Base-by-base conservation (phyloP, 495 filamentous ascomycete species). In the Polyplosphaeria fusca region DNA sequence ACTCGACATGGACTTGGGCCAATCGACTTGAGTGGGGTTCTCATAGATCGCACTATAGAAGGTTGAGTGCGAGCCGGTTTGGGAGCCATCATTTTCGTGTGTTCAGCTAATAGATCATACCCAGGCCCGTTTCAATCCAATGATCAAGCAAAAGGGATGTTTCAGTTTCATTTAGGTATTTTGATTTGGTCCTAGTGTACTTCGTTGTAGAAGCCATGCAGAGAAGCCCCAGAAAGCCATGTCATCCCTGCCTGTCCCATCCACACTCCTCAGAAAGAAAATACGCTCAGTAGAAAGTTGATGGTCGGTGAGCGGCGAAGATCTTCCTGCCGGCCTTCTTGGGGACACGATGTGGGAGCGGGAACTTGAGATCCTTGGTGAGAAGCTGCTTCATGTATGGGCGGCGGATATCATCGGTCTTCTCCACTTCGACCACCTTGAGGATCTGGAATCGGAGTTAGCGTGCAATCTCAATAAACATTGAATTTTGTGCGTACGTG, bases 341-440 rank as follows among this genome's bases (percentile, higher is more conserved):
- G 74, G 83, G 80, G 63, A 92, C 79, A 68, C 93, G 93, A 82
- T 97, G 93, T 68, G 93, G 93, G 67, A 98, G 88, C 73, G 93
- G 93, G 88, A 98, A 98, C 75, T 89, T 87, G 75, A 98, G 87
- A 75, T 86, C 74, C 86, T 96, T 95, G 75, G 79, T 77, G 72
- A 97, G 75, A 74, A 98, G 89, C 78, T 98, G 93, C 82, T 88
- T 92, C 84, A 97, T 92, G 84, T 98, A 97, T 63, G 94, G 91
- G 71, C 91, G 88, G 78, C 91, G 91, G 81, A 98, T 82, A 72
- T 90, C 88, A 58, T 88, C 87, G 71, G 75, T 80, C 81, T 95
- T 94, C 77, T 93, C 85, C 72, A 98, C 75, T 79, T 97, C 94
- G 68, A 96, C 89, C 67, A 97, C 93, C 77, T 91, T 91, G 67